phyloP scores from a whole-genome alignment of 345 rosid species.

The Citrus sp. region DNA sequence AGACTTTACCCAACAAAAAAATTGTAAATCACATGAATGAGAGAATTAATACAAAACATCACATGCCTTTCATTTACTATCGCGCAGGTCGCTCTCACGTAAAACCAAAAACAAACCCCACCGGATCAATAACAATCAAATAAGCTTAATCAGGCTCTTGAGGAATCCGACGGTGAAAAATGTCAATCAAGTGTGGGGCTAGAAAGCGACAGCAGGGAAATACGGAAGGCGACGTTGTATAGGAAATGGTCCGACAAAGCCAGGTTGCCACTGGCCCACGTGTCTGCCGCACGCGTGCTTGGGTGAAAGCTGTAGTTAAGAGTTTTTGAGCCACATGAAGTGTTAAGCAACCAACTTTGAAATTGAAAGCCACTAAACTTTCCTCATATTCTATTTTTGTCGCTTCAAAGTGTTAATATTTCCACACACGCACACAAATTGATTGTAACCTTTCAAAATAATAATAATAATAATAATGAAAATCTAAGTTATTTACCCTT shows the following conservation, averaged over 20 bases:
- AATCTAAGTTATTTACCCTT: too few species aligned
- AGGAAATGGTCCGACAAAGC: slow-evolving; percentile 33
- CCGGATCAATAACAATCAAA: neutral
- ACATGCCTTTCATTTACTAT: neutral
- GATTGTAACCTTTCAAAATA: too few species aligned
- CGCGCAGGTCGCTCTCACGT: neutral
- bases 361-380: neutral
- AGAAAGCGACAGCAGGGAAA: slow-evolving; percentile 34
- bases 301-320: slow-evolving; percentile 16
- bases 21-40: too few species aligned
- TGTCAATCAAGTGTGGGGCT: slow-evolving; percentile 16
- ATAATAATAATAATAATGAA: too few species aligned
- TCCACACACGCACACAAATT: too few species aligned
- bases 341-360: neutral
- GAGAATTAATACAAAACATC: neutral
- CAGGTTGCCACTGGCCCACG: slow-evolving; percentile 33
- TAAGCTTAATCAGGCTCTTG: neutral
- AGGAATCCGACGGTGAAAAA: slow-evolving; percentile 14
- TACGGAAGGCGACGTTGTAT: slow-evolving; percentile 38
- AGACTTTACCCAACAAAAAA: too few species aligned
- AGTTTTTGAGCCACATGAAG: slow-evolving; percentile 7
- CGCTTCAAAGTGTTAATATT: neutral
- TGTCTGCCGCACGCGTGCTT: slow-evolving; percentile 34
- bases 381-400: neutral
- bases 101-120: neutral